These are phyloP conservation scores for Graphilbum sp. DNA, from an alignment of 2,329 filamentous ascomycete species.

Conservation along the genomic window DNA sequence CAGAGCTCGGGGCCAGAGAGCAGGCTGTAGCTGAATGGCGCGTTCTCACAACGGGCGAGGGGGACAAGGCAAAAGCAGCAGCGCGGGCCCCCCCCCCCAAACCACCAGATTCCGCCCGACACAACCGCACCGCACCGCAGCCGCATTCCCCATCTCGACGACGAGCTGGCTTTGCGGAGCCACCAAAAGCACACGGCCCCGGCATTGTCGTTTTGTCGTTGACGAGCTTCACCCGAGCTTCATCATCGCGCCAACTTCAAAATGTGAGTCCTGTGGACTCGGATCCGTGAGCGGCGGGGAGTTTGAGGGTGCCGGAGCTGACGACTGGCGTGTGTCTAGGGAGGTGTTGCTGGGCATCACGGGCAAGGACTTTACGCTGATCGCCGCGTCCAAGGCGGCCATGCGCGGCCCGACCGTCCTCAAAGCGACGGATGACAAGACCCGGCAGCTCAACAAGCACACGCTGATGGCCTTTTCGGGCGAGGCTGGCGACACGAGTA, in stretches of 20 bases:
- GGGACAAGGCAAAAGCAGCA: not conserved
- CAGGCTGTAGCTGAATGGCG: slow-evolving; percentile 26
- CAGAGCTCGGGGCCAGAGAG: slow-evolving; percentile 5
- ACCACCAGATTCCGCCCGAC: not conserved
- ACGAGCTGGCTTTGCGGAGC: not conserved
- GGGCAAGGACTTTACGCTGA: slow-evolving; percentile 97
- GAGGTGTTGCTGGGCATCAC: slow-evolving; percentile 97
- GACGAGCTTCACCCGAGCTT: too few relatives aligned
- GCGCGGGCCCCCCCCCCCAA: too few relatives aligned
- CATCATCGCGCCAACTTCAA: too few relatives aligned
- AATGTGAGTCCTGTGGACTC: too few relatives aligned
- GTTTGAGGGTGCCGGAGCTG: too few relatives aligned
- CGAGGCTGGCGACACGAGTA: slow-evolving; percentile 88
- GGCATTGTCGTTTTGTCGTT: too few relatives aligned
- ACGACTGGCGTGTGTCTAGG: too few relatives aligned
- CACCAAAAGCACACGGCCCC: not conserved
- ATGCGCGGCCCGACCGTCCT: slow-evolving; percentile 96
- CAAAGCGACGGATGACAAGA: slow-evolving; percentile 95
- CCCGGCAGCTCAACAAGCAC: slow-evolving; percentile 77
- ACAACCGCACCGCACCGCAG: not conserved
- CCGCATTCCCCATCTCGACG: too few relatives aligned
- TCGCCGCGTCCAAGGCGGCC: slow-evolving; percentile 92
- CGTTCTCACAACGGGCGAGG: slow-evolving; percentile 4
- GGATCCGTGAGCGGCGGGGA: too few relatives aligned
- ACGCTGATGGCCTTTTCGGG: slow-evolving; percentile 91